These are phyloP conservation scores for Penicillium hordei DNA, from an alignment of 2,329 filamentous ascomycete species.

Conservation along the genomic window DNA sequence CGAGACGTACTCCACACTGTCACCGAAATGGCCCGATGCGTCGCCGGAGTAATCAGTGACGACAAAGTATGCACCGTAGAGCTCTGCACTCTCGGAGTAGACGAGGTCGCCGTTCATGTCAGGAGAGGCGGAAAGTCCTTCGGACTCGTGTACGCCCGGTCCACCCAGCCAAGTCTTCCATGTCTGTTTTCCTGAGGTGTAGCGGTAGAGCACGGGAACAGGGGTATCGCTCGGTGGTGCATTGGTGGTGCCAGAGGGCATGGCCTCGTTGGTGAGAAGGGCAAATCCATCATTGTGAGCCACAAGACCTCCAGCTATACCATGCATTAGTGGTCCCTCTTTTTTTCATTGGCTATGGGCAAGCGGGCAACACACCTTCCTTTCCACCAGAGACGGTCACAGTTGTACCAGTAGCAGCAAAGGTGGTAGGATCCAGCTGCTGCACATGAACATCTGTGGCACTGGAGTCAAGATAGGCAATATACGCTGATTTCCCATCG, in stretches of 20 bases:
- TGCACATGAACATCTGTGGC: conserved; percentile 59
- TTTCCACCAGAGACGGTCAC: conserved; percentile 56
- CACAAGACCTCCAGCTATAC: conserved; percentile 57
- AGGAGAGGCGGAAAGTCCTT: conserved; percentile 53
- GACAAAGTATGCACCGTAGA: conserved; percentile 64
- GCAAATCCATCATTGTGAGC: conserved; percentile 64
- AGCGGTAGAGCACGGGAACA: conserved; percentile 60
- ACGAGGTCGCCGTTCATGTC: conserved; percentile 64
- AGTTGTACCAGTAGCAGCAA: conserved; percentile 53
- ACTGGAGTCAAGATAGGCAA: conserved; percentile 60
- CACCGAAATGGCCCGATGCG: conserved; percentile 59
- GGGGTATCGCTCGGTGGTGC: conserved; percentile 52
- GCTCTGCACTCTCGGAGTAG: conserved; percentile 55
- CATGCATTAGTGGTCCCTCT: not conserved
- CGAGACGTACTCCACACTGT: conserved; percentile 55
- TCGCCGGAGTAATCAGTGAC: conserved; percentile 58
- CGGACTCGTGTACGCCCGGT: conserved; percentile 50
- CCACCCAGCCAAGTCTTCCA: conserved; percentile 63
- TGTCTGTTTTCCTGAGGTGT: conserved; percentile 54
- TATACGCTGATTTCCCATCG: conserved; percentile 58
- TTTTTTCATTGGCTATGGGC: not conserved
- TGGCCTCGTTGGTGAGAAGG: conserved; percentile 59
- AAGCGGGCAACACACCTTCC: conserved; percentile 42
- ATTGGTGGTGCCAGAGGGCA: conserved; percentile 50
- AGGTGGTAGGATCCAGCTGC: conserved; percentile 55